phyloP scores from a whole-genome alignment of 2,329 filamentous ascomycete species.

The Alternaria panax region DNA sequence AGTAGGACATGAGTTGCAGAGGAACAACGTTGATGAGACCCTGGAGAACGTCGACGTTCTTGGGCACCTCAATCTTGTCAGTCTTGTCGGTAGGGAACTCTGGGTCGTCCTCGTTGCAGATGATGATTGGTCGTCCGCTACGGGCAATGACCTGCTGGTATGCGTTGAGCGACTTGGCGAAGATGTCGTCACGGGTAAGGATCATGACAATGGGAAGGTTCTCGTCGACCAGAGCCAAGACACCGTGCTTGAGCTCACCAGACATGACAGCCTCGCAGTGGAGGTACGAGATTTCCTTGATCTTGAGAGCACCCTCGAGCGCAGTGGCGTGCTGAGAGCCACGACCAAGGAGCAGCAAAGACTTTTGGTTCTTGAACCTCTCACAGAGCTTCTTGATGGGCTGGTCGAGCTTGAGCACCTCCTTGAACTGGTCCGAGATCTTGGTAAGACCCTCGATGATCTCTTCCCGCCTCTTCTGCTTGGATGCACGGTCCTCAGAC shows the following conservation, averaged over 20 bases:
- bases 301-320: constrained; percentile 95
- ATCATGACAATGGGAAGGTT: constrained; percentile 99
- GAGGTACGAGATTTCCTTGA: constrained; percentile 99
- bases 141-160: constrained; percentile 99
- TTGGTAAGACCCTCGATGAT: constrained; percentile 93
- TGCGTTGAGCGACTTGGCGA: constrained; percentile 98
- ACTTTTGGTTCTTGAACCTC: constrained; percentile 98
- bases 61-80: constrained; percentile 96
- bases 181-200: constrained; percentile 92
- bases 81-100: constrained; percentile 90
- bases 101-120: constrained; percentile 89
- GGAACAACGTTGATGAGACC: constrained; percentile 98
- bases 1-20: constrained; percentile 97
- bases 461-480: constrained; percentile 88
- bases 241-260: constrained; percentile 98
- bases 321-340: constrained; percentile 97
- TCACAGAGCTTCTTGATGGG: constrained; percentile 93
- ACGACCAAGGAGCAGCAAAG: constrained; percentile 87
- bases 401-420: constrained; percentile 89
- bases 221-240: constrained; percentile 95
- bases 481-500: constrained; percentile 94
- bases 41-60: constrained; percentile 94
- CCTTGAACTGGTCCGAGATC: constrained; percentile 89
- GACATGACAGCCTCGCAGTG: constrained; percentile 99
- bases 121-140: constrained; percentile 94